Evolutionary conservation across 345 rosid genomes (phyloP).

Genomic region (Rubroshorea leprosula): DNA sequence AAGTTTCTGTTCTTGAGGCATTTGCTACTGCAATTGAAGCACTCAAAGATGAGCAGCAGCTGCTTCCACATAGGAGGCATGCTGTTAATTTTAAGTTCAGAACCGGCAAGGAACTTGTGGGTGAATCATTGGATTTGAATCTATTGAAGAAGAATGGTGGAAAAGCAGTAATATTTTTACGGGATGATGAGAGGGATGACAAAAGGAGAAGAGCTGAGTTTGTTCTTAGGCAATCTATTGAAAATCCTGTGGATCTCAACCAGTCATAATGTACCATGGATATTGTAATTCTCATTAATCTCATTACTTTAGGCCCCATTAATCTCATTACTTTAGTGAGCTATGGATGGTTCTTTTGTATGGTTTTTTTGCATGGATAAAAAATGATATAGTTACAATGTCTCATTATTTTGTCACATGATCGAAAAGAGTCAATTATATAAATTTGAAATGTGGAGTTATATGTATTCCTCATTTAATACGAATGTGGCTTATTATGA

Average conservation of each 20-base stretch:
- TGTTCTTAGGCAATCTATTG: slow-evolving; percentile 76
- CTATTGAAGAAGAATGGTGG: slow-evolving; percentile 49
- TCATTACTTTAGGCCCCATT: slow-evolving; percentile 17
- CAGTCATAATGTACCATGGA: slow-evolving; percentile 48
- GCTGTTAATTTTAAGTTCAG: slow-evolving; percentile 53
- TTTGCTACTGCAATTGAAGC: slow-evolving; percentile 87
- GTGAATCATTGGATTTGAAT: slow-evolving; percentile 52
- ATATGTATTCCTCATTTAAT: too few species aligned
- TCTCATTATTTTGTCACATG: too few species aligned
- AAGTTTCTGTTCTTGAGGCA: slow-evolving; percentile 55
- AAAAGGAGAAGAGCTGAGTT: slow-evolving; percentile 93
- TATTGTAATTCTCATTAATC: slow-evolving; percentile 12
- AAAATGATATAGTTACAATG: too few species aligned
- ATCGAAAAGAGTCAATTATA: too few species aligned
- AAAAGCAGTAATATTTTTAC: slow-evolving; percentile 35
- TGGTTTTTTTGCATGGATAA: slow-evolving; percentile 13
- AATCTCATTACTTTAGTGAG: slow-evolving; percentile 18
- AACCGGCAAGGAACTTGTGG: slow-evolving; percentile 56
- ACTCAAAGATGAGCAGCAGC: slow-evolving; percentile 43
- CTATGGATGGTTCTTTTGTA: background rate
- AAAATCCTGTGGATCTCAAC: slow-evolving; percentile 82
- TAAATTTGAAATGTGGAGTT: too few species aligned
- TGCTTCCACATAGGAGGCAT: slow-evolving; percentile 49
- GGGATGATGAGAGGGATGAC: slow-evolving; percentile 90
- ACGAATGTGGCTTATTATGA: slow-evolving; percentile 18